Evolutionary conservation across 2,329 filamentous ascomycete genomes (phyloP).

Genomic region (Diplocarpon mali): DNA sequence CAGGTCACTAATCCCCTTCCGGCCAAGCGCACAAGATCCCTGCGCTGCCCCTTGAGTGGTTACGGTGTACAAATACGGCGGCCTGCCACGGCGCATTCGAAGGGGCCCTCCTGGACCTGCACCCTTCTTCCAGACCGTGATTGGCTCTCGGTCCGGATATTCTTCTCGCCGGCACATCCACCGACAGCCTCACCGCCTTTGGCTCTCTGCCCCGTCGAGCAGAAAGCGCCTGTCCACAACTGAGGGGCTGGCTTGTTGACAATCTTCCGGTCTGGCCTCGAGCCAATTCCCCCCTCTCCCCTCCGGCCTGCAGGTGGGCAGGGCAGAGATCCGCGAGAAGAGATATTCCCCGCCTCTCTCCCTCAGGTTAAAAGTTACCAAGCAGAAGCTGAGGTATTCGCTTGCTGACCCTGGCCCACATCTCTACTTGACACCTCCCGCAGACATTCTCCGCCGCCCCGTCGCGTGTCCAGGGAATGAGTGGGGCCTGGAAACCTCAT

Average conservation of each 20-base stretch:
- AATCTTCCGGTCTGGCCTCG: background rate
- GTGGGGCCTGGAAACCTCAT: too few relatives aligned
- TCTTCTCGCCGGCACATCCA: background rate
- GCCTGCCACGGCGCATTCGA: background rate
- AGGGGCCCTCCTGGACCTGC: too few relatives aligned
- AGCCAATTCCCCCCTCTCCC: background rate
- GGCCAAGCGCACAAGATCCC: background rate
- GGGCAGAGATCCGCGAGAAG: too few relatives aligned
- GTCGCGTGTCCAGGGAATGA: too few relatives aligned
- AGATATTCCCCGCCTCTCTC: too few relatives aligned
- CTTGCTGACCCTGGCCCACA: too few relatives aligned
- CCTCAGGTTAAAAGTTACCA: too few relatives aligned
- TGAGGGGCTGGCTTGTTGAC: slow-evolving; percentile 1
- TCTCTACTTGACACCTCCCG: too few relatives aligned
- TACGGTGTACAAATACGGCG: slow-evolving; percentile 8
- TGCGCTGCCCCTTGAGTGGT: too few relatives aligned
- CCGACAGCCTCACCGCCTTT: background rate
- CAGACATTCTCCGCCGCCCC: too few relatives aligned
- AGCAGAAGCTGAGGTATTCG: too few relatives aligned
- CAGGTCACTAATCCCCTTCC: background rate
- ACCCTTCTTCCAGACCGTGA: background rate
- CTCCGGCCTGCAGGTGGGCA: background rate
- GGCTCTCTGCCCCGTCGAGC: background rate
- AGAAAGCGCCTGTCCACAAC: background rate
- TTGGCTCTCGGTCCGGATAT: background rate